Base-by-base conservation (phyloP, 305 asterid species). In the Fraxinus greggii region DNA sequence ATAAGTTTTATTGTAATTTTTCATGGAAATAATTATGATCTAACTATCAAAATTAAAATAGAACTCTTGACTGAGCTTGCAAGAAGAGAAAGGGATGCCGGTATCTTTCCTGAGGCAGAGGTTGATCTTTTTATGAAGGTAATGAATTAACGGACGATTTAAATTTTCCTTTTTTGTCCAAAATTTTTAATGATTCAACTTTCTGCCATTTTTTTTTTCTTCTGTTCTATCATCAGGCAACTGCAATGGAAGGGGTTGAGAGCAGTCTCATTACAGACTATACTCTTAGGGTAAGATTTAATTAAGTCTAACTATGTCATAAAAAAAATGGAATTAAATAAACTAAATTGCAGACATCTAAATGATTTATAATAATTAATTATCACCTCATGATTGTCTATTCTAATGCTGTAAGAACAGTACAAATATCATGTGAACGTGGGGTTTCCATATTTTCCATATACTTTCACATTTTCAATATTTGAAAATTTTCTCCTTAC, bases 51-150 rank as follows among this genome's bases (percentile, higher is more conserved):
- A 72, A 31, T 72, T 32, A 6, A 32, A 32, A 72, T 33, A 90
- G 97, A 90, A 35, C 87, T 92, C 77, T 31, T 92, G 73, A 78
- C 88, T 45, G 95, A 91, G 83, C 90, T 92, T 23, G 88, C 86
- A 21, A 90, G 83, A 83, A 90, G 93, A 82, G 97, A 92, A 83
- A 90, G 82, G n/a, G 93, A 87, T 73, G 92, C 87, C 70, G 89
- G 92, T 32, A 83, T 86, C 45, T 75, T 85, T 35, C 95, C 92
- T 0, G 90, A 91, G 76, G 92, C 95, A 65, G 95, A 92, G 76
- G 84, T 86, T 69, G 95, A 92, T 85, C 90, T 91, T 80, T 91
- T 87, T 40, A 90, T 91, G 95, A 92, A 91, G 90, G 97, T 92
- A 77, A 78, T 23, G 51, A 2, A 48, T 72, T 72, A 72, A 32